phyloP scores from a whole-genome alignment of 495 filamentous ascomycete species.

The Cudoniella acicularis region DNA sequence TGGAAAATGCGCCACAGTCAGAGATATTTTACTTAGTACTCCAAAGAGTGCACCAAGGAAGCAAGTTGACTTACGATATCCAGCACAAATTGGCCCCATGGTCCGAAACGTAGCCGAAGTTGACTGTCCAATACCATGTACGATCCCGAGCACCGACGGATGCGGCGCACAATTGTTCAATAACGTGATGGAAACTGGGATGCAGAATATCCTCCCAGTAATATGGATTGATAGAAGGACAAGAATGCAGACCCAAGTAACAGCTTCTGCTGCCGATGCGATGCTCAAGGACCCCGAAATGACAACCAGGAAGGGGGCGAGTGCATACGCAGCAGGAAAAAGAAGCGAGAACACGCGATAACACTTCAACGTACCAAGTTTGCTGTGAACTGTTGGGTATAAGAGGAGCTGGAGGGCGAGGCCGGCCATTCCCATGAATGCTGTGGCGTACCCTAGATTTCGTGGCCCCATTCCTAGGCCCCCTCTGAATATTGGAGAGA shows the following conservation, averaged over 20 bases:
- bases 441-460: conserved; percentile 71
- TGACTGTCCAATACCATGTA: conserved; percentile 76
- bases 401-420: conserved; percentile 71
- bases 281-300: conserved; percentile 54
- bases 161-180: conserved; percentile 81
- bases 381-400: conserved; percentile 63
- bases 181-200: conserved; percentile 71
- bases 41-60: no score
- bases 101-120: conserved; percentile 67
- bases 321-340: conserved; percentile 69
- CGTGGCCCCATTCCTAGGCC: conserved; percentile 71
- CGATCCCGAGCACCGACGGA: conserved; percentile 71
- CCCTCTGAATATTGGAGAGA: conserved; percentile 64
- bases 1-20: no score
- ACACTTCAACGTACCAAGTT: conserved; percentile 60
- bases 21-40: no score
- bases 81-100: conserved; percentile 68
- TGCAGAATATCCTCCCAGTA: conserved; percentile 70
- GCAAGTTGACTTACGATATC: no score
- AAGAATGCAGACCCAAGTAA: conserved; percentile 65
- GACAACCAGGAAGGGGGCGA: conserved; percentile 67
- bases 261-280: conserved; percentile 53
- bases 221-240: conserved; percentile 68
- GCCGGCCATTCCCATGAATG: conserved; percentile 70
- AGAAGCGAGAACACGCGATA: conserved; percentile 63